Percentiles rank a stretch among this genome's conserved stretches.
phyloP scores from a whole-genome alignment of 148 eudicot species.

The Talinum fruticosum region DNA sequence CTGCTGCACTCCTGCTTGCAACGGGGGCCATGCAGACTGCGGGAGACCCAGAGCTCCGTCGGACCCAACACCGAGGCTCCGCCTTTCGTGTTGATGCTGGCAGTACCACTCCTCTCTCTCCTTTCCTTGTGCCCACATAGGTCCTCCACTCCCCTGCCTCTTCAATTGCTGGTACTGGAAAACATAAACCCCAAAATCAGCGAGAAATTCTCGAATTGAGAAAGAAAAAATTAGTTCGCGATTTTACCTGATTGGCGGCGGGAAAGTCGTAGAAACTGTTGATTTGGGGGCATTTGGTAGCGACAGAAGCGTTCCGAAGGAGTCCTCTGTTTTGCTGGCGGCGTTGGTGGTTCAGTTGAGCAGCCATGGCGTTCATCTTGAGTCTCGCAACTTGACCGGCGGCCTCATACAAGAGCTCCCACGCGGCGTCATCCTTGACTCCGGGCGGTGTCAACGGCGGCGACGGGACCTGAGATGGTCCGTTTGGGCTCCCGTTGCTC shows the following conservation, averaged over 20 bases:
- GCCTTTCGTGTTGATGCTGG: conserved; percentile 19
- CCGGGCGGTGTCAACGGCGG: conserved; percentile 37
- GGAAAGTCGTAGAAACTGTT: conserved; percentile 15
- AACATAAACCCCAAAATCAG: not conserved
- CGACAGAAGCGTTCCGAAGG: conserved; percentile 11
- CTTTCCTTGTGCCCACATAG: no score
- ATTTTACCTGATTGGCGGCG: conserved; percentile 20
- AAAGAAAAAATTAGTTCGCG: not conserved
- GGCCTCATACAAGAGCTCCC: conserved; percentile 50
- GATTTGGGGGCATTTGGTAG: conserved; percentile 11
- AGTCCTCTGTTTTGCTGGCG: conserved; percentile 22
- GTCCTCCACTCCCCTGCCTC: conserved; percentile 21
- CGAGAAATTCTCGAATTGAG: not conserved
- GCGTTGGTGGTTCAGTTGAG: conserved; percentile 22
- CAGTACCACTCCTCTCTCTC: conserved; percentile 23
- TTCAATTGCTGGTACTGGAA: conserved; percentile 24
- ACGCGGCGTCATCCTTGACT: conserved; percentile 34
- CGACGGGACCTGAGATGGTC: conserved; percentile 37
- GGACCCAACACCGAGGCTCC: conserved; percentile 22
- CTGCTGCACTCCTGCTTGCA: conserved; percentile 21
- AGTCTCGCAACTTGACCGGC: conserved; percentile 53
- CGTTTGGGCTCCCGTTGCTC: conserved; percentile 39
- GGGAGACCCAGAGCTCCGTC: conserved; percentile 25
- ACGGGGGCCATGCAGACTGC: conserved; percentile 46
- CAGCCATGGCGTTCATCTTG: conserved; percentile 39